Percentiles rank a stretch among this genome's conserved stretches.
Conservation (phyloP, 306 rosid genomes). For the Rosa persica region DNA sequence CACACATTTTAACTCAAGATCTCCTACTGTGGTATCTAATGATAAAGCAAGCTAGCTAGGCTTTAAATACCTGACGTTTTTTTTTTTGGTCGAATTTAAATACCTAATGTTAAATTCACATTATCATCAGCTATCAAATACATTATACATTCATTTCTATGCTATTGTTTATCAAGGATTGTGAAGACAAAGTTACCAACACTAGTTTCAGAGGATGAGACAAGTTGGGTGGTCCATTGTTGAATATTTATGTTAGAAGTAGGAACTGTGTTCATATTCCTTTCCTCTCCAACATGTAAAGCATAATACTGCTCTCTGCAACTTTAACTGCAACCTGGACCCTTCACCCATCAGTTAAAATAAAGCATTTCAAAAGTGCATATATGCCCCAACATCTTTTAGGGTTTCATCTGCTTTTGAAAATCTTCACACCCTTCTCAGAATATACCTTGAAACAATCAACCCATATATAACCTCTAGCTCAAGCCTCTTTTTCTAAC, state of each 20-base stretch:
- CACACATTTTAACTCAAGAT: not conserved
- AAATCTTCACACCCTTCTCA: not conserved
- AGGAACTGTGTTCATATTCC: constrained; percentile 29
- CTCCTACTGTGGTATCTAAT: not conserved
- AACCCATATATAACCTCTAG: not conserved
- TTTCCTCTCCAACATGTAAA: constrained; percentile 33
- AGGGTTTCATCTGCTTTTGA: constrained; percentile 8
- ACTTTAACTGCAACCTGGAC: constrained; percentile 20
- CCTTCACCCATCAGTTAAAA: constrained; percentile 5
- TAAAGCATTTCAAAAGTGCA: constrained; percentile 15
- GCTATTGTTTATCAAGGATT: not conserved
- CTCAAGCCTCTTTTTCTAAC: not conserved
- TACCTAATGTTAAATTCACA: not conserved
- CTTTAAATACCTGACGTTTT: not conserved
- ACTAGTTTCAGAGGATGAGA: not conserved
- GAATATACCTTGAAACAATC: constrained; percentile 14
- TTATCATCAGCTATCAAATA: not conserved
- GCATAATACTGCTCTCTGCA: not conserved
- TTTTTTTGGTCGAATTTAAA: too few relatives aligned
- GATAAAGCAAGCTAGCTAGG: not conserved
- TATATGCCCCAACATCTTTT: not conserved
- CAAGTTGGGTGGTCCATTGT: constrained; percentile 8
- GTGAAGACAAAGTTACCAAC: not conserved
- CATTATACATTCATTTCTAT: too few relatives aligned
- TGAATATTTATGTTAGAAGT: constrained; percentile 17